Conservation (phyloP, 352 stramenopile species). For the Phytopythium boreale region DNA sequence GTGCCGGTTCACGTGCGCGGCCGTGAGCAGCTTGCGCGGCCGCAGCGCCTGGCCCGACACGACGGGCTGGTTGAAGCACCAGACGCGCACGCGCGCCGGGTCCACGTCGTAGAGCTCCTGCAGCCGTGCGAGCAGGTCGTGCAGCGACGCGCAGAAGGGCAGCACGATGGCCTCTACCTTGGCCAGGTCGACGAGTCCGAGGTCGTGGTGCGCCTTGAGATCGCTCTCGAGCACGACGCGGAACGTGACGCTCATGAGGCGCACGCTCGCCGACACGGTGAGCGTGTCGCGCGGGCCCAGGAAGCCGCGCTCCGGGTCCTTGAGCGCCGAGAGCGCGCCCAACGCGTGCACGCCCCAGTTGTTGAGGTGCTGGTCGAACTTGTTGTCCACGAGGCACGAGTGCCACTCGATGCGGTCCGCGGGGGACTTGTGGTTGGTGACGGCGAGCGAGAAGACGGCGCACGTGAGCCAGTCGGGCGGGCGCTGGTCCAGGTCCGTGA, state of each 20-base stretch:
- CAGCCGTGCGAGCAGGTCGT: constrained; percentile 48
- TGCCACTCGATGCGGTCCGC: constrained; percentile 68
- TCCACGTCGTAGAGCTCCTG: constrained; percentile 29
- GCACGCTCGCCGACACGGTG: constrained; percentile 59
- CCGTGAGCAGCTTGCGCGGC: constrained; percentile 64
- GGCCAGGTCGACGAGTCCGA: constrained; percentile 58
- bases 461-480: constrained; percentile 69
- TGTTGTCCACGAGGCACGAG: constrained; percentile 80
- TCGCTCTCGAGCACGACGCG: constrained; percentile 61
- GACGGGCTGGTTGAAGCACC: constrained; percentile 79
- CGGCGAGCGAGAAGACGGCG: constrained; percentile 69
- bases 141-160: constrained; percentile 65
- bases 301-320: constrained; percentile 51
- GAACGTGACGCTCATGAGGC: constrained; percentile 80
- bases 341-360: constrained; percentile 84
- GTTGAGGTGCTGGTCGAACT: constrained; percentile 69
- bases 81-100: constrained; percentile 31
- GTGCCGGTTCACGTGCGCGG: constrained; percentile 28
- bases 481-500: constrained; percentile 61
- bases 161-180: constrained; percentile 45
- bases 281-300: constrained; percentile 41
- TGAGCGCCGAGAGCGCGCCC: constrained; percentile 48
- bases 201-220: constrained; percentile 40
- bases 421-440: constrained; percentile 46
- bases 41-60: constrained; percentile 70